These are phyloP conservation scores for Botrytis galanthina DNA, from an alignment of 2,329 filamentous ascomycete species.

Conservation along the genomic window DNA sequence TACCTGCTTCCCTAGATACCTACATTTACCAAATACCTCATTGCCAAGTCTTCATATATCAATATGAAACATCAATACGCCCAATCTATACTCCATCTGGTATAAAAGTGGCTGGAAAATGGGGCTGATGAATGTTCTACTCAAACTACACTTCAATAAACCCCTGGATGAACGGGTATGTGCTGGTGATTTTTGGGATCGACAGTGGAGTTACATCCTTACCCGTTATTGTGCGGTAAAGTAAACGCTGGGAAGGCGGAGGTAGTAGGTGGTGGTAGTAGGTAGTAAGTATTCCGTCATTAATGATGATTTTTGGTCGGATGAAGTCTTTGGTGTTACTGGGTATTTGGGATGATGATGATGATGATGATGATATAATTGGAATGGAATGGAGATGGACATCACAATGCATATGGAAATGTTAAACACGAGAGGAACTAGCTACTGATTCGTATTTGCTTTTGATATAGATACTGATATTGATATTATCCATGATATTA, in stretches of 20 bases:
- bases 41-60: neutral
- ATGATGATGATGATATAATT: neutral
- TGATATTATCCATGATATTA: too few species aligned
- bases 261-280: neutral
- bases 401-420: neutral
- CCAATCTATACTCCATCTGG: too few species aligned
- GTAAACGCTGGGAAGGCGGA: neutral
- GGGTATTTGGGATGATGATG: neutral
- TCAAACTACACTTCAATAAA: neutral
- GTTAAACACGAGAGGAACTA: neutral
- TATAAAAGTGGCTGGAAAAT: constrained; percentile 7
- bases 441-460: neutral
- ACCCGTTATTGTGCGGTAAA: neutral
- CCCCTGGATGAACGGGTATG: neutral
- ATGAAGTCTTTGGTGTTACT: neutral
- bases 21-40: neutral
- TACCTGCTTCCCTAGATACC: neutral
- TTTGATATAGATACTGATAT: neutral
- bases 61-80: neutral
- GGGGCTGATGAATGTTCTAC: neutral
- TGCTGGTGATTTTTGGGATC: constrained; percentile 1
- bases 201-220: neutral
- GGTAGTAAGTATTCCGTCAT: neutral
- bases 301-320: neutral
- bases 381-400: neutral